These are phyloP conservation scores for Bombardia bombarda DNA, from an alignment of 495 filamentous ascomycete genomes.

Conservation along the genomic window DNA sequence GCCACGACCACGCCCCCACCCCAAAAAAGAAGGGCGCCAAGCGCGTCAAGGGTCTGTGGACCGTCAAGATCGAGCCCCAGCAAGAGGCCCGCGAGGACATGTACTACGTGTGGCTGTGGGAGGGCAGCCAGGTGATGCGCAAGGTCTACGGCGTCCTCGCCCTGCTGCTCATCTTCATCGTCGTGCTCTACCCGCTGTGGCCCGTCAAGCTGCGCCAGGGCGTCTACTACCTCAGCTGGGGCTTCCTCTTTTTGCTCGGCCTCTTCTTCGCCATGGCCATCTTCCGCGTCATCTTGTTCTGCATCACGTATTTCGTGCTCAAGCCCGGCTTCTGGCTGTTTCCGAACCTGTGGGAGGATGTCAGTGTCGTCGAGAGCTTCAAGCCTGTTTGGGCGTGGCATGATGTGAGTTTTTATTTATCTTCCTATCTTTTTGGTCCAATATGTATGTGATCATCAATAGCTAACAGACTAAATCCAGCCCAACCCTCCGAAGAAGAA, in stretches of 20 bases:
- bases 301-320: constrained; percentile 75
- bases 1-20: constrained; percentile 52
- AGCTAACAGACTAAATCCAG: background rate
- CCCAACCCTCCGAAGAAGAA: constrained; percentile 23
- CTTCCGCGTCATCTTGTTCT: constrained; percentile 92
- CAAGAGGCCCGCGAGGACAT: constrained; percentile 85
- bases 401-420: constrained; percentile 56
- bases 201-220: constrained; percentile 83
- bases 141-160: constrained; percentile 84
- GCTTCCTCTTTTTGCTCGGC: constrained; percentile 82
- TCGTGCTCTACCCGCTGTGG: constrained; percentile 97
- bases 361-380: constrained; percentile 97
- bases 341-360: constrained; percentile 97
- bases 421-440: background rate
- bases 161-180: constrained; percentile 68
- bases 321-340: constrained; percentile 94
- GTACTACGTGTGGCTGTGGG: constrained; percentile 96
- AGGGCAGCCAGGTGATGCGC: constrained; percentile 86
- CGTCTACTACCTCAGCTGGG: constrained; percentile 97
- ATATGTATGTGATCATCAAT: background rate
- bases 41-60: constrained; percentile 92
- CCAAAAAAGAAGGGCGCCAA: constrained; percentile 72
- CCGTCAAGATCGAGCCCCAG: constrained; percentile 91
- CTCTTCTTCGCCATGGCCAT: constrained; percentile 98
- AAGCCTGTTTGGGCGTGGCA: constrained; percentile 97